These are phyloP conservation scores for Daldinia childiae DNA, from an alignment of 495 filamentous ascomycete genomes.

Conservation along the genomic window DNA sequence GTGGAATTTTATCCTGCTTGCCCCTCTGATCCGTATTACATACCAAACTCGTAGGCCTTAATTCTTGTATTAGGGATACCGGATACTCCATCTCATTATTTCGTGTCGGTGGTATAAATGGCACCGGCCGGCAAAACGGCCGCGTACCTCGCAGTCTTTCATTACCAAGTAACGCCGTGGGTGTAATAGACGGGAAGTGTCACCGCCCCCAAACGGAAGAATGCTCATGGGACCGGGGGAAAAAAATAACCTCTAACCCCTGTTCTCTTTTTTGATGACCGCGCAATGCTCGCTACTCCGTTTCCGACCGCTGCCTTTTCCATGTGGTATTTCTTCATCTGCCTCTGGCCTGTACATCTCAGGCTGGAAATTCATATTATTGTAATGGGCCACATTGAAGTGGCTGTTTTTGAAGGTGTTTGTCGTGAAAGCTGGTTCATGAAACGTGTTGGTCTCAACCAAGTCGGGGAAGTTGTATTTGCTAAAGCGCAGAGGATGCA, in stretches of 20 bases:
- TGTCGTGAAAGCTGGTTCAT: slow-evolving; percentile 63
- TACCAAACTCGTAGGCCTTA: slow-evolving; percentile 33
- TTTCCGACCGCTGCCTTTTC: slow-evolving; percentile 48
- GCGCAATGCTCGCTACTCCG: slow-evolving; percentile 51
- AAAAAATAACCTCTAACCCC: slow-evolving; percentile 37
- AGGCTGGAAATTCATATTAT: slow-evolving; percentile 85
- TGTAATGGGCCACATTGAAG: slow-evolving; percentile 85
- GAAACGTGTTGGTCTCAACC: slow-evolving; percentile 49
- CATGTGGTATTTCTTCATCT: slow-evolving; percentile 51
- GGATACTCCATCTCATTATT: slow-evolving; percentile 39
- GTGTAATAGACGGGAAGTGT: slow-evolving; percentile 33
- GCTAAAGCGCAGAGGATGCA: slow-evolving; percentile 58
- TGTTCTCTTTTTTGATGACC: slow-evolving; percentile 49
- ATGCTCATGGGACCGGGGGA: slow-evolving; percentile 35
- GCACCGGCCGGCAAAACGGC: slow-evolving; percentile 31
- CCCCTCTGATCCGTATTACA: slow-evolving; percentile 30
- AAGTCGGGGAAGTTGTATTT: slow-evolving; percentile 56
- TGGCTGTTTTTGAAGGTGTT: slow-evolving; percentile 69
- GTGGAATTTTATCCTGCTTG: slow-evolving; percentile 16
- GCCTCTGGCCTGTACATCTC: slow-evolving; percentile 64
- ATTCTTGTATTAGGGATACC: slow-evolving; percentile 26
- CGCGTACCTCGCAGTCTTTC: slow-evolving; percentile 38
- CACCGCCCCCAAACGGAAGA: slow-evolving; percentile 45
- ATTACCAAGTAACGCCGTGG: slow-evolving; percentile 41
- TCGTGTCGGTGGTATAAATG: slow-evolving; percentile 43